Conservation (phyloP, 768 basidiomycete genomes). For the Dacryopinax primogenitus region DNA sequence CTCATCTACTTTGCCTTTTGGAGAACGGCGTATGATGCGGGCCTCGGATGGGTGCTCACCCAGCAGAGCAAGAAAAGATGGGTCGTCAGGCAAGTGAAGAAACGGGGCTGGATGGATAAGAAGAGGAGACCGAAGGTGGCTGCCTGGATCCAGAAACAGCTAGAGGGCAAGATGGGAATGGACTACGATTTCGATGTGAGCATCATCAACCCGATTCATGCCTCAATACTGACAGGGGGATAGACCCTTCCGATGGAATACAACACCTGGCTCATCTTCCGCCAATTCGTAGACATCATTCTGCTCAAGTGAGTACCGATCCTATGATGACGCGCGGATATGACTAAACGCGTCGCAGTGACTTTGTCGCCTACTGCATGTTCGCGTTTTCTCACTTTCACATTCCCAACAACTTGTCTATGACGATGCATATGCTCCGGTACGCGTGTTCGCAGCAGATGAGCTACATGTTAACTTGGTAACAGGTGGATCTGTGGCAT, state of each 20-base stretch:
- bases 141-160: constrained; percentile 73
- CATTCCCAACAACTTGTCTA: constrained; percentile 63
- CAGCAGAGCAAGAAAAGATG: constrained; percentile 92
- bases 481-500: constrained; percentile 76
- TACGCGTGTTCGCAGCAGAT: constrained; percentile 21
- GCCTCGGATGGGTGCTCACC: constrained; percentile 85
- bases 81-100: constrained; percentile 72
- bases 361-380: constrained; percentile 88
- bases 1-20: constrained; percentile 85
- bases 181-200: constrained; percentile 85
- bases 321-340: neutral
- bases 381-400: constrained; percentile 91
- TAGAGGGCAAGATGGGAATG: constrained; percentile 85
- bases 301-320: constrained; percentile 65
- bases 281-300: constrained; percentile 91
- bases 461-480: neutral
- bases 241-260: constrained; percentile 85
- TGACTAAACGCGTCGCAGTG: constrained; percentile 36
- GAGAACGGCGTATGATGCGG: constrained; percentile 82
- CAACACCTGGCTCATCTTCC: constrained; percentile 92
- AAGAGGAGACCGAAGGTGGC: constrained; percentile 47
- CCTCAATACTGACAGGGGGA: neutral
- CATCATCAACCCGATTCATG: constrained; percentile 16
- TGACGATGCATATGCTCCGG: constrained; percentile 66
- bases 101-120: constrained; percentile 80